Percentiles rank a stretch among this genome's conserved stretches.
These are phyloP conservation scores for Chrysosporium keratinophilum DNA, from an alignment of 2,329 filamentous ascomycete genomes.

Conservation along the genomic window DNA sequence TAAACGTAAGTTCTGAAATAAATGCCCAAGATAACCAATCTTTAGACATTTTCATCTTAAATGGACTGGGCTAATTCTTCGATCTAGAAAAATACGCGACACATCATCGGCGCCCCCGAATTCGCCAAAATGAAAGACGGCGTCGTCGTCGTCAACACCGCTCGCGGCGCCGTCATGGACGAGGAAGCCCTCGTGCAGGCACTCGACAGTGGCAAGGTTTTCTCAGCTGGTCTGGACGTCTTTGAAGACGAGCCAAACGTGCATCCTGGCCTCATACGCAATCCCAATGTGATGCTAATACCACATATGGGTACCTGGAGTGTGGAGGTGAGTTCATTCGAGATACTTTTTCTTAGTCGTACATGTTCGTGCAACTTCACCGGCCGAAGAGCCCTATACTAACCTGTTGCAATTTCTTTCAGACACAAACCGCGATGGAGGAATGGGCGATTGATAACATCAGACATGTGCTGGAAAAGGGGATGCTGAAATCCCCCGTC, in stretches of 20 bases:
- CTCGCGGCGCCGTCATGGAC: constrained; percentile 71
- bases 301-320: constrained; percentile 85
- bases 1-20: constrained; percentile 65
- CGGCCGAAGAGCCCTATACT: not conserved
- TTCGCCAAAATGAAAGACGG: constrained; percentile 70
- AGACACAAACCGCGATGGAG: constrained; percentile 56
- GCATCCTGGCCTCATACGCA: constrained; percentile 60
- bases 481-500: constrained; percentile 58
- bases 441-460: constrained; percentile 65
- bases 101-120: constrained; percentile 61
- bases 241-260: constrained; percentile 71
- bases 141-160: constrained; percentile 70
- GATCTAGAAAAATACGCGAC: constrained; percentile 51
- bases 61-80: not conserved
- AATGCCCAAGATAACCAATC: no score
- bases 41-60: not conserved
- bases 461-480: constrained; percentile 49
- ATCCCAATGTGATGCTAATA: constrained; percentile 61
- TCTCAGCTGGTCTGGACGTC: constrained; percentile 65
- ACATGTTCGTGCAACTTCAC: not conserved
- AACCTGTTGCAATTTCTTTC: not conserved
- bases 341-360: not conserved
- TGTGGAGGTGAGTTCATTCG: constrained; percentile 46
- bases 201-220: constrained; percentile 58
- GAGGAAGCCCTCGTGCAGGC: constrained; percentile 68